Base-by-base conservation (phyloP, 768 basidiomycete species). In the Phaffia australis region DNA sequence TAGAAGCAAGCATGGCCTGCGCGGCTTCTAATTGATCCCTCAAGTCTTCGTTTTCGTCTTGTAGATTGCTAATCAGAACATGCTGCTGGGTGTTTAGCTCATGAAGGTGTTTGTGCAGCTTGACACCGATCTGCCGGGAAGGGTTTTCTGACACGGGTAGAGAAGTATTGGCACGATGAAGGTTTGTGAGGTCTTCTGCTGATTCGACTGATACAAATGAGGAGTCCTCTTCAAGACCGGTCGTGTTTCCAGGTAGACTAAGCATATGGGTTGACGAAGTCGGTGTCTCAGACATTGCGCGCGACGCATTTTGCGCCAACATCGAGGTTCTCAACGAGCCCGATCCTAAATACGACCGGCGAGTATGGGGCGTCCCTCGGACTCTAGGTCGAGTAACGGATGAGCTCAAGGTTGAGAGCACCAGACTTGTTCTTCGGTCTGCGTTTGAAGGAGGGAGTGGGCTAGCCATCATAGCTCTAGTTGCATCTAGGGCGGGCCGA, bases 81-180 rank as follows among this genome's bases (percentile, higher is more conserved):
- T 67, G 60, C 27, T 61, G 66, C 60, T 86, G 81, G 54, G 85
- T 79, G 75, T 94, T 94, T 60, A 94, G 79, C 14, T 86, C 85
- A 76, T 93, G 88, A 72, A 94, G 75, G 74, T 94, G 93, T 15
- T 81, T 80, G 68, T 94, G 93, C 70, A 94, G 76, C 76, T 91
- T 94, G 21, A 82, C 81, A 2, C 87, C 87, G 74, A 93, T 89
- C 76, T 91, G 91, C 32, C 86, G 79, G 7, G 81, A 81, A 56
- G 86, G 83, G 18, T 87, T 87, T 9, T 51, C 65, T 16, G 56
- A 70, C 55, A 29, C 69, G 64, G 46, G 68, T 65, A 19, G 70
- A 9, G 89, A 91, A 16, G 88, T 88, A 72, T 94, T 93, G 64
- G 83, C 86, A 6, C 71, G 71, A 11, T 88, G 83, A 62, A 81